Conservation (phyloP, 2,329 filamentous ascomycete genomes). For the Pseudogymnoascus sp. region DNA sequence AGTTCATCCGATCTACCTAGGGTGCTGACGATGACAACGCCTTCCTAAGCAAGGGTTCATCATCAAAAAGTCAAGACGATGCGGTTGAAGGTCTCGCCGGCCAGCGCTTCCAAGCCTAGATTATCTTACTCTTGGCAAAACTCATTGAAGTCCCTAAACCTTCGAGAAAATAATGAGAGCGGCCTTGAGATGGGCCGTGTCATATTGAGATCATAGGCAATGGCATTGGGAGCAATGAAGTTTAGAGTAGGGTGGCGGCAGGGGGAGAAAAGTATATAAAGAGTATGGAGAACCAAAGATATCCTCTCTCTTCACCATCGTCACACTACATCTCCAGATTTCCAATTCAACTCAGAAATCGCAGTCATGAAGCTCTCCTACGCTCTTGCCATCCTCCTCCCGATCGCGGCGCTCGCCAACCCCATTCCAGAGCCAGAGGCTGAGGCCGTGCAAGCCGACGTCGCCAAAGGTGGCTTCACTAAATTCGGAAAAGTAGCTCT, state of each 20-base stretch:
- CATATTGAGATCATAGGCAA: not conserved
- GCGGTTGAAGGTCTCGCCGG: no score
- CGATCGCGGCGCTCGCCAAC: not conserved
- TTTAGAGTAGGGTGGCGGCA: not conserved
- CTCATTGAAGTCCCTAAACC: no score
- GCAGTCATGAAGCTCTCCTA: not conserved
- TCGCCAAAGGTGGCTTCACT: not conserved
- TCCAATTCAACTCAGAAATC: not conserved
- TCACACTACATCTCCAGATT: not conserved
- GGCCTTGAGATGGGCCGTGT: not conserved
- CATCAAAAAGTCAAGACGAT: no score
- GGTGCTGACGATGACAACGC: no score
- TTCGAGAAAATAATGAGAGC: not conserved
- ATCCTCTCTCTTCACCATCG: not conserved
- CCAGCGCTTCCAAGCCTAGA: no score
- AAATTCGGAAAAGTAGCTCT: not conserved
- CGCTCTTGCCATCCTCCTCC: not conserved
- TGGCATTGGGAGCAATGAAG: not conserved
- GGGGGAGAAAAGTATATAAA: not conserved
- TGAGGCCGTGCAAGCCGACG: not conserved
- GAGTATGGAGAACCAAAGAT: not conserved
- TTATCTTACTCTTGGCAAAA: no score
- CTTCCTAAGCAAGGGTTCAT: no score
- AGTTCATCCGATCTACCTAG: no score
- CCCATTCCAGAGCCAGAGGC: not conserved